Evolutionary conservation across 2,329 filamentous ascomycete genomes (phyloP).

Genomic region (Thermoascus crustaceus): DNA sequence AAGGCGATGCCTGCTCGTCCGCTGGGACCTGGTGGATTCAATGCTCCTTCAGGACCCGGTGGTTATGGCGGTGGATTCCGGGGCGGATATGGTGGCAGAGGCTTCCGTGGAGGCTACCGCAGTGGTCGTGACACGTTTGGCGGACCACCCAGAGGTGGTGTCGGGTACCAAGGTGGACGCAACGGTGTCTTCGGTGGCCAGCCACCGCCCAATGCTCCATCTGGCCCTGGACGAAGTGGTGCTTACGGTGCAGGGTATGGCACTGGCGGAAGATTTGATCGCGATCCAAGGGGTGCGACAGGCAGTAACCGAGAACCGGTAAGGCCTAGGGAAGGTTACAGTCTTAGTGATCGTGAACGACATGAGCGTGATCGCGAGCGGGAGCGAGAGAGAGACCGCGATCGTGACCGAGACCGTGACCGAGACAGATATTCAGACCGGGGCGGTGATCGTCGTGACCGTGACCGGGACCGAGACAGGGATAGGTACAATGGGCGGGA

Average conservation of each 20-base stretch:
- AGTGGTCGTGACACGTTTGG: conserved; percentile 45
- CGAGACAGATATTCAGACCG: conserved; percentile 35
- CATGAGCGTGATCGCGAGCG: conserved; percentile 38
- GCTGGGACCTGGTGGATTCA: conserved; percentile 53
- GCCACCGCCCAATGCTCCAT: conserved; percentile 43
- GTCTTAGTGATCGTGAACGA: conserved; percentile 30
- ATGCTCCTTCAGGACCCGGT: conserved; percentile 48
- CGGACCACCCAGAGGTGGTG: conserved; percentile 40
- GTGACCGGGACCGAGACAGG: conserved; percentile 43
- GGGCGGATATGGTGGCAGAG: conserved; percentile 46
- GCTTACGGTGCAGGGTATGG: conserved; percentile 44
- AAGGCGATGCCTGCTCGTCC: conserved; percentile 68
- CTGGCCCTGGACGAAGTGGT: conserved; percentile 46
- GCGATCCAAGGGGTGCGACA: conserved; percentile 49
- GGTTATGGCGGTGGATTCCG: conserved; percentile 50
- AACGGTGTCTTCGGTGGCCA: conserved; percentile 41
- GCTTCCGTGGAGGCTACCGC: conserved; percentile 44
- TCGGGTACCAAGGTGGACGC: conserved; percentile 53
- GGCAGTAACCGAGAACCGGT: conserved; percentile 82
- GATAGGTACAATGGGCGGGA: conserved; percentile 44
- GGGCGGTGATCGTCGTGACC: conserved; percentile 18
- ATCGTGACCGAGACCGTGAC: conserved; percentile 51
- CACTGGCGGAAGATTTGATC: conserved; percentile 41
- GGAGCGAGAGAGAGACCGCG: conserved; percentile 43
- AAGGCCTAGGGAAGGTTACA: conserved; percentile 57